Evolutionary conservation across 2,329 filamentous ascomycete genomes (phyloP).

Genomic region (Trichocomaceae sp.): DNA sequence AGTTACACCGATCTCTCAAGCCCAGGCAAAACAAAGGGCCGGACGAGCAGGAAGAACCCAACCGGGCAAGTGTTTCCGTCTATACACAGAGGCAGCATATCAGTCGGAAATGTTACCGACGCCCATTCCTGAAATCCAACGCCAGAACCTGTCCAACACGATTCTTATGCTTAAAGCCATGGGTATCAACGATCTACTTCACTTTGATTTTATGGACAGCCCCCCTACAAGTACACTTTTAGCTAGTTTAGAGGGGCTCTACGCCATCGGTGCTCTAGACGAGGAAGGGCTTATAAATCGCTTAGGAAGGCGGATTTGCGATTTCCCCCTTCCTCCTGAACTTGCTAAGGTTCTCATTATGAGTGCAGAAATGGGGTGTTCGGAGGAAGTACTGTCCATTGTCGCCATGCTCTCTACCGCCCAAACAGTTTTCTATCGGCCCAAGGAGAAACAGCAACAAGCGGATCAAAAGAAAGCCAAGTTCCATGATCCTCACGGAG

Average conservation of each 20-base stretch:
- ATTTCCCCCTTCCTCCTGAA: conserved; percentile 82
- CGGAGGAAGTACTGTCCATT: conserved; percentile 88
- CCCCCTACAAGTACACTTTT: conserved; percentile 97
- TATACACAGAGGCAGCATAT: conserved; percentile 93
- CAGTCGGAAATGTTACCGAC: conserved; percentile 96
- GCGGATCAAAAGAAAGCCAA: conserved; percentile 97
- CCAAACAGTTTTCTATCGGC: conserved; percentile 82
- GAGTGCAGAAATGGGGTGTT: conserved; percentile 79
- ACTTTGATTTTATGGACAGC: conserved; percentile 99
- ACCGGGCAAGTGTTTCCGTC: conserved; percentile 88
- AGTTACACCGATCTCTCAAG: conserved; percentile 92
- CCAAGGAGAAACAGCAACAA: conserved; percentile 93
- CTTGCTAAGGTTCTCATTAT: conserved; percentile 86
- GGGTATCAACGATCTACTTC: conserved; percentile 95
- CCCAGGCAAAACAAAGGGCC: conserved; percentile 89
- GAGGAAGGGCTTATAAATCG: conserved; percentile 92
- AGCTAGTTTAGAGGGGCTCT: conserved; percentile 89
- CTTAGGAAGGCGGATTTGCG: conserved; percentile 91
- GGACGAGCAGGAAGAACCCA: conserved; percentile 91
- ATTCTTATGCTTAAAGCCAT: conserved; percentile 98
- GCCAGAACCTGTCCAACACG: conserved; percentile 84
- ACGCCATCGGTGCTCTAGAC: conserved; percentile 83
- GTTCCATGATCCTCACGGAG: conserved; percentile 90
- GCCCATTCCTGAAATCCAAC: conserved; percentile 91
- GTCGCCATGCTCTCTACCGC: conserved; percentile 82